Conservation (phyloP, 176 grass and related monocot species). For the Cenchrus purpureus region DNA sequence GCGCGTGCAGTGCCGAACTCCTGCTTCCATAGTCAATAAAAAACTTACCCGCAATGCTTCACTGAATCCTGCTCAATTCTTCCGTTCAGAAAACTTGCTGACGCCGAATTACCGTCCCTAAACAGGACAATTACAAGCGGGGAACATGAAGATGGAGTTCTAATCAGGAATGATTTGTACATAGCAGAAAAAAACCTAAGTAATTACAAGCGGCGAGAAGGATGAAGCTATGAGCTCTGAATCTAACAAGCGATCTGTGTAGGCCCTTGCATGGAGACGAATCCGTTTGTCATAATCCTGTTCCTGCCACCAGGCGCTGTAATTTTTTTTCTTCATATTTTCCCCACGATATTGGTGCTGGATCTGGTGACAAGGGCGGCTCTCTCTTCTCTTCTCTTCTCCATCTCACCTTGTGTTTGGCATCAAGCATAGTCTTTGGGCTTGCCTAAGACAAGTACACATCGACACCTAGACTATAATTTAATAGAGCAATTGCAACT, state of each 20-base stretch:
- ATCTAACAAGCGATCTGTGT: constrained; percentile 37
- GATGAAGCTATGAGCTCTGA: constrained; percentile 26
- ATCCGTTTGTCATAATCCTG: constrained; percentile 27
- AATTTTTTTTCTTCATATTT: constrained; percentile 37
- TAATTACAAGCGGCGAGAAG: neutral
- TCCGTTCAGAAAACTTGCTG: neutral
- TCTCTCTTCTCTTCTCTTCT: too few relatives aligned
- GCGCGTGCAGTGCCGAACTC: too few relatives aligned
- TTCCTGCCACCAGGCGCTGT: constrained; percentile 30
- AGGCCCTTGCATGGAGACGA: constrained; percentile 36
- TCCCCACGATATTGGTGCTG: neutral
- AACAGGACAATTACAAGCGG: constrained; percentile 45
- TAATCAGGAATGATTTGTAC: constrained; percentile 46
- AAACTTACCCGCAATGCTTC: neutral
- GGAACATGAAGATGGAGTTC: constrained; percentile 60
- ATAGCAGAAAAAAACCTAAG: constrained; percentile 27
- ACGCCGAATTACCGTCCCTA: neutral
- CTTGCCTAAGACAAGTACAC: too few relatives aligned
- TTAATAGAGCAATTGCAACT: too few relatives aligned
- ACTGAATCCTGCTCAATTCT: neutral
- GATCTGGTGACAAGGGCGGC: too few relatives aligned
- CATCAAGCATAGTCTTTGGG: too few relatives aligned
- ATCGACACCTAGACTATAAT: too few relatives aligned
- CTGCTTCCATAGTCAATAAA: neutral
- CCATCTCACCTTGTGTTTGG: too few relatives aligned